These are phyloP conservation scores for Auricularia sp. DNA, from an alignment of 768 basidiomycete genomes.

Conservation along the genomic window DNA sequence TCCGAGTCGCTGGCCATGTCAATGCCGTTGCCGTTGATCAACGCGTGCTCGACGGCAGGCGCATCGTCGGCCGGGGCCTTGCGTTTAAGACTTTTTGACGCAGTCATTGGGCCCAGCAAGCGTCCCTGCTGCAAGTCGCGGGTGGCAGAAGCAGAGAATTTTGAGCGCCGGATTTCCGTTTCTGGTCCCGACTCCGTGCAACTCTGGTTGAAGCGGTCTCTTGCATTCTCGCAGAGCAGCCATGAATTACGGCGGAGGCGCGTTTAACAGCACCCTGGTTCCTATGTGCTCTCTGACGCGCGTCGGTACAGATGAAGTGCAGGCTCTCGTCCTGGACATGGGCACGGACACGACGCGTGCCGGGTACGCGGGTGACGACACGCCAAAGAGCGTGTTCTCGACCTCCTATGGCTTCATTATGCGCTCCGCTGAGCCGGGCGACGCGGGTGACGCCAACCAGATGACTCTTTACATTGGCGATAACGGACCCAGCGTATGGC, in stretches of 20 bases:
- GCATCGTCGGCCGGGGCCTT: constrained; percentile 27
- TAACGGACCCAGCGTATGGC: constrained; percentile 82
- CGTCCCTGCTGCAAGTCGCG: no score
- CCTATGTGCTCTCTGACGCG: background rate
- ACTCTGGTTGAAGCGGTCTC: constrained; percentile 17
- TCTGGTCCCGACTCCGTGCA: constrained; percentile 3
- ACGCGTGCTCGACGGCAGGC: constrained; percentile 8
- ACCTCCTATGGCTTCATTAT: constrained; percentile 75
- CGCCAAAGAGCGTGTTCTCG: constrained; percentile 85
- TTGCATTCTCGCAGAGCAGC: constrained; percentile 15
- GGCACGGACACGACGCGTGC: constrained; percentile 83
- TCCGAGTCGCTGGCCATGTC: constrained; percentile 65
- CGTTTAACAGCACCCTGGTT: constrained; percentile 13
- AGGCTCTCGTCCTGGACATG: constrained; percentile 91
- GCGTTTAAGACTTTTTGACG: constrained; percentile 49
- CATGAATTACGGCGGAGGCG: constrained; percentile 66
- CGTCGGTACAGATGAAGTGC: constrained; percentile 71
- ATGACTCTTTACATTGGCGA: constrained; percentile 67
- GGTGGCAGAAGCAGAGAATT: background rate
- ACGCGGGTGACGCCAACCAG: constrained; percentile 30
- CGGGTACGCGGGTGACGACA: constrained; percentile 95
- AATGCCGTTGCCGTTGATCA: constrained; percentile 17
- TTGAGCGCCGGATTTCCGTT: background rate
- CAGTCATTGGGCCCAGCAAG: background rate
- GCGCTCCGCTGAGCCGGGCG: constrained; percentile 20